Conservation (phyloP, 148 eudicot genomes). For the Salicornia ramosissima region DNA sequence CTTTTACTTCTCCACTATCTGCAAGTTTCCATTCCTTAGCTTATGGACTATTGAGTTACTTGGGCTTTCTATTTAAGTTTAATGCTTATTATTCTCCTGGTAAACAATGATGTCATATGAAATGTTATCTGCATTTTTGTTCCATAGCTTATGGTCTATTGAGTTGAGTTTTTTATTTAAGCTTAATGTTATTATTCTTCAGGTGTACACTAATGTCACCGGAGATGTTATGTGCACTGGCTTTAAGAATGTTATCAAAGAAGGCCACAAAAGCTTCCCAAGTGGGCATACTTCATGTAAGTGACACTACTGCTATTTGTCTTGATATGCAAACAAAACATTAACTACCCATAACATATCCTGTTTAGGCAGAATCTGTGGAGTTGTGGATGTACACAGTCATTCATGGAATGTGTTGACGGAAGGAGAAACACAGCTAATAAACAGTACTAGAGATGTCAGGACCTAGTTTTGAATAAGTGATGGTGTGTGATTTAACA, state of each 20-base stretch:
- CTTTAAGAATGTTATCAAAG: conserved; percentile 53
- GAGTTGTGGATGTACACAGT: background rate
- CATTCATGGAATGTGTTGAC: too few species aligned
- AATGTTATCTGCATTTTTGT: conserved; percentile 65
- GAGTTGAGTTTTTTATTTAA: background rate
- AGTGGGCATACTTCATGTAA: conserved; percentile 97
- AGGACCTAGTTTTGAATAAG: too few species aligned
- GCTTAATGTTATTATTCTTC: conserved; percentile 3
- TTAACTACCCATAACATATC: background rate
- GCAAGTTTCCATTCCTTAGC: background rate
- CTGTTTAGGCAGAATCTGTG: background rate
- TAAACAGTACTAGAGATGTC: too few species aligned
- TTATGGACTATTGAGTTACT: background rate
- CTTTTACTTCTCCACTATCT: conserved; percentile 6
- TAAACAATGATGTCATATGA: conserved; percentile 28
- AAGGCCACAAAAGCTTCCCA: conserved; percentile 96
- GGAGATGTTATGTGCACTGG: conserved; percentile 68
- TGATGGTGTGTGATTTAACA: too few species aligned
- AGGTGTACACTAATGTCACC: conserved; percentile 33
- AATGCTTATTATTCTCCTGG: conserved; percentile 20
- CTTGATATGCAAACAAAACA: background rate
- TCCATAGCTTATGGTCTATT: background rate
- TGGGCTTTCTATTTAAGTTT: background rate
- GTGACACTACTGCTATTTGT: conserved; percentile 11
- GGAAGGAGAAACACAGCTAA: too few species aligned